Percentiles rank a stretch among this genome's conserved stretches.
Conservation (phyloP, 2,329 filamentous ascomycete genomes). For the Aspergillus fijiensis region DNA sequence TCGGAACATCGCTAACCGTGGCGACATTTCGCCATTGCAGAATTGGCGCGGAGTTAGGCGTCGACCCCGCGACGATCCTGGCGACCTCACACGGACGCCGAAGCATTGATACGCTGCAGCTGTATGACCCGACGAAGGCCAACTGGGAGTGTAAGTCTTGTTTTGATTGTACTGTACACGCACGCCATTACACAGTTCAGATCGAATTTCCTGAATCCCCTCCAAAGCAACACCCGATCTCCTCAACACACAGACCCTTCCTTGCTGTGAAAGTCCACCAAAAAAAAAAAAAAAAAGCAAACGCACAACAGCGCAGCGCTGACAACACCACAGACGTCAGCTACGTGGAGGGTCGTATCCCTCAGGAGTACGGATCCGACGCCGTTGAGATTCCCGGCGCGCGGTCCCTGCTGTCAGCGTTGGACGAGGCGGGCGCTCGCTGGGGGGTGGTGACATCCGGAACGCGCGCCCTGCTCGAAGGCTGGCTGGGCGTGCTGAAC, state of each 20-base stretch:
- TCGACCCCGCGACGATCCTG: constrained; percentile 80
- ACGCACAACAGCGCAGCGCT: neutral
- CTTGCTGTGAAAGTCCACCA: neutral
- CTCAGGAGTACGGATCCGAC: constrained; percentile 71
- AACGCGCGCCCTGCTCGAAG: constrained; percentile 63
- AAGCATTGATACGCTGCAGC: constrained; percentile 78
- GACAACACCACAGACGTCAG: constrained; percentile 64
- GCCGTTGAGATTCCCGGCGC: constrained; percentile 85
- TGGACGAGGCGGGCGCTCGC: constrained; percentile 62
- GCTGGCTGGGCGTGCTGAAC: constrained; percentile 68
- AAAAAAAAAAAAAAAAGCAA: neutral
- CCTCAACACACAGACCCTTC: neutral
- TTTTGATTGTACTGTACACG: neutral
- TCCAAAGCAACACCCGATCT: neutral
- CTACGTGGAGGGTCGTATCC: constrained; percentile 74
- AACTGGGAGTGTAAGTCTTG: constrained; percentile 80
- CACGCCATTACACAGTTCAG: neutral
- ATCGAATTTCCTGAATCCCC: neutral
- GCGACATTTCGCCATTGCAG: constrained; percentile 23
- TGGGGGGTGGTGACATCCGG: constrained; percentile 86
- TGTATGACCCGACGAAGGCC: constrained; percentile 79
- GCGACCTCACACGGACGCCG: constrained; percentile 87
- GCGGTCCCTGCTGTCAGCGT: constrained; percentile 64
- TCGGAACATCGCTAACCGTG: neutral
- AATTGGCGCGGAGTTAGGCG: constrained; percentile 73